Conservation (phyloP, 306 rosid genomes). For the Quercus variabilis region DNA sequence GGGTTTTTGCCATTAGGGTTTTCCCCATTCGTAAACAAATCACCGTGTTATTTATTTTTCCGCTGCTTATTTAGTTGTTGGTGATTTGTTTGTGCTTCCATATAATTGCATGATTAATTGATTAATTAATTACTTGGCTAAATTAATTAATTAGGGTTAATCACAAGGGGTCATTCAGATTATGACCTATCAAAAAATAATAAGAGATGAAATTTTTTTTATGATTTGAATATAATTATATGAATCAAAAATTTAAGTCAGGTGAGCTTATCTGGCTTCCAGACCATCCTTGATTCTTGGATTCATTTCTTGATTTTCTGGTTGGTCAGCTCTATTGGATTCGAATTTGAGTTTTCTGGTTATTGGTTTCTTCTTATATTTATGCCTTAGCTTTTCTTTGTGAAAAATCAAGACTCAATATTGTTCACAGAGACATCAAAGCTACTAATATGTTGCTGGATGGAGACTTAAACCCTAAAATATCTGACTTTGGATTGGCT, state of each 20-base stretch:
- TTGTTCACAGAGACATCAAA: constrained; percentile 77
- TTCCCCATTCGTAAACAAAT: too few relatives aligned
- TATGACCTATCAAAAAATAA: too few relatives aligned
- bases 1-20: too few relatives aligned
- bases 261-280: not conserved
- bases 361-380: not conserved
- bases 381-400: constrained; percentile 71
- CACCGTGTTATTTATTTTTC: too few relatives aligned
- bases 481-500: constrained; percentile 81
- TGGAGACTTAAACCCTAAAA: constrained; percentile 59
- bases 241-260: not conserved
- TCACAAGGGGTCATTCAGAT: too few relatives aligned
- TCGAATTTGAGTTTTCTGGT: not conserved
- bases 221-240: too few relatives aligned
- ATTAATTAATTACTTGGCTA: too few relatives aligned
- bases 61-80: too few relatives aligned
- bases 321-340: not conserved
- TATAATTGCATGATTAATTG: too few relatives aligned
- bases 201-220: not conserved
- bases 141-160: too few relatives aligned
- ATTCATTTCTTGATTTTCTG: not conserved
- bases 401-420: constrained; percentile 65
- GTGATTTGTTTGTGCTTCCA: too few relatives aligned
- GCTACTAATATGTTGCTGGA: constrained; percentile 77
- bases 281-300: not conserved